Evolutionary conservation across 1,284 basidiomycete species (phyloP).

Genomic region (Cutaneotrichosporon cutaneum): DNA sequence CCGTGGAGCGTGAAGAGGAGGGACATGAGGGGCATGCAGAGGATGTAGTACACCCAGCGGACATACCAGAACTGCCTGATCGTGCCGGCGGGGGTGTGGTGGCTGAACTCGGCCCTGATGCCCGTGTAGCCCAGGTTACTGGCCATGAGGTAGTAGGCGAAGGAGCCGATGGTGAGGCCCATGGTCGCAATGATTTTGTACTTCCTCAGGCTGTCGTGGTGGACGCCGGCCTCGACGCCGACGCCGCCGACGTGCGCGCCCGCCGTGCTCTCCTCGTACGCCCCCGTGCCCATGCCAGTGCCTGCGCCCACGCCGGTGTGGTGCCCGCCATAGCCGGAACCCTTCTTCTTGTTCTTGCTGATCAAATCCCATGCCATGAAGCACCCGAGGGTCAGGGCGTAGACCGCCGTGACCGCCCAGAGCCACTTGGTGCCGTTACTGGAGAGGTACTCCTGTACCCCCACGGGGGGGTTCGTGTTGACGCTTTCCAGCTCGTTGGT

Average conservation of each 20-base stretch:
- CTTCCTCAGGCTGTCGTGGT: conserved; percentile 8
- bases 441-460: conserved; percentile 28
- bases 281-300: neutral
- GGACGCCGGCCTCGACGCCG: neutral
- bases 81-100: conserved; percentile 33
- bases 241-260: neutral
- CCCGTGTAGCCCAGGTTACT: conserved; percentile 62
- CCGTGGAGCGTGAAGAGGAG: conserved; percentile 59
- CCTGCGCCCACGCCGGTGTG: no score
- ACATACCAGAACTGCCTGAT: conserved; percentile 61
- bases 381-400: conserved; percentile 54
- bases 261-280: no score
- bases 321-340: conserved; percentile 24
- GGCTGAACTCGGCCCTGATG: conserved; percentile 57
- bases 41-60: conserved; percentile 60
- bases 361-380: conserved; percentile 54
- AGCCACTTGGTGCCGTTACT: conserved; percentile 52
- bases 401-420: conserved; percentile 61
- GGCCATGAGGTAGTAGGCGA: conserved; percentile 62
- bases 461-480: conserved; percentile 29
- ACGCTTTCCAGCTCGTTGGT: neutral
- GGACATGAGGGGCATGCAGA: conserved; percentile 61
- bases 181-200: conserved; percentile 27
- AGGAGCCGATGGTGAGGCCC: conserved; percentile 55
- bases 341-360: conserved; percentile 53